Evolutionary conservation across 2,329 filamentous ascomycete genomes (phyloP), one percentile per base, ranked within the genome.

Genomic region (Colletotrichum tanaceti): DNA sequence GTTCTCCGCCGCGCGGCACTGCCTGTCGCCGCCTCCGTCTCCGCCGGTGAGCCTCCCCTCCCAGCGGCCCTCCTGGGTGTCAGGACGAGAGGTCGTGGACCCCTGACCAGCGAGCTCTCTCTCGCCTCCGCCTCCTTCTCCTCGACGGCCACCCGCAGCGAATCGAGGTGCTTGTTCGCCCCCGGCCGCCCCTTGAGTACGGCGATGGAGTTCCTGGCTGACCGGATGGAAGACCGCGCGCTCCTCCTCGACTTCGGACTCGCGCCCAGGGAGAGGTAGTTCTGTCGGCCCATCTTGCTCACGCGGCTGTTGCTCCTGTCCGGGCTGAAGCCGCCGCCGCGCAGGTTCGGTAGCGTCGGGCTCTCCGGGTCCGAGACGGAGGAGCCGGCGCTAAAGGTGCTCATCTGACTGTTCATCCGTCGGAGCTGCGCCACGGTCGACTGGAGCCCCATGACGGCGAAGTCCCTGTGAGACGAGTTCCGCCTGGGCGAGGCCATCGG

Each of bases 361-460:
- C 80, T 83, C 11, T 78, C 77, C 0, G 73, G 71, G 11, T 77
- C 78, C 9, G 77, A 80, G 1, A 73, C 73, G 50, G 79, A 72
- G 0, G 83, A 82, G 1, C 79, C 78, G 20, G 76, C 75, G 77
- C 83, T 85, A 63, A 80, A 78, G 2, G 80, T 78, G 72, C 82
- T 85, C 52, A 86, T 73, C 61, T 83, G 77, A 75, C 84, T 87
- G 77, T 89, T 88, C 85, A 88, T 88, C 58, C 86, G 80, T 11
- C 86, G 82, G 64, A 89, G 82, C 74, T 87, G 83, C 20, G 81
- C 81, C 38, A 87, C 82, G 2, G 84, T 80, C 7, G 64, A 63
- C 64, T 70, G 67, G 14, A 70, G 46, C 4, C 67, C 64, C 52
- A 61, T 57, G 16, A 60, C 57, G 10, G 55, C 66, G 11, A 69